Conservation (phyloP, 352 stramenopile genomes). For the Globisporangium echinulatum region DNA sequence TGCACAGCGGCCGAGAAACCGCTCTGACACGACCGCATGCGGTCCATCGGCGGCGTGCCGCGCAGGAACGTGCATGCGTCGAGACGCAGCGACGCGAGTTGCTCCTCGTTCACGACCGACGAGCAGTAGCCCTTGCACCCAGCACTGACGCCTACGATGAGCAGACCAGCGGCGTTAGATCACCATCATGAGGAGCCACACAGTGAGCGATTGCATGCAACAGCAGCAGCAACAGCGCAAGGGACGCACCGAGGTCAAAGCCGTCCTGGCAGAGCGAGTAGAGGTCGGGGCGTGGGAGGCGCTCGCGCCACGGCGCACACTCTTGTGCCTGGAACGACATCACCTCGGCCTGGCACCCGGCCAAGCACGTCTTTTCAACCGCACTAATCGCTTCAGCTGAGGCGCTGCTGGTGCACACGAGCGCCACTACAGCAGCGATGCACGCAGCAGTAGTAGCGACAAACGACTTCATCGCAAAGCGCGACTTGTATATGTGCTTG, state of each 20-base stretch:
- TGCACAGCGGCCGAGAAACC: constrained; percentile 34
- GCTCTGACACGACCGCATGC: constrained; percentile 32
- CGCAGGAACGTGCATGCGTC: constrained; percentile 36
- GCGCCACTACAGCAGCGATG: not conserved
- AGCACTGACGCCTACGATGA: constrained; percentile 17
- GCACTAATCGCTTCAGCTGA: not conserved
- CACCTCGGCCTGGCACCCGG: constrained; percentile 32
- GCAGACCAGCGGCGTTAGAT: too few relatives aligned
- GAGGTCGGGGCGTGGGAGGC: constrained; percentile 38
- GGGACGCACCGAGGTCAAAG: constrained; percentile 18
- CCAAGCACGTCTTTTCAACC: constrained; percentile 17
- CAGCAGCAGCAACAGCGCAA: too few relatives aligned
- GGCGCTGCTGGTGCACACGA: not conserved
- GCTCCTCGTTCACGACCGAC: constrained; percentile 12
- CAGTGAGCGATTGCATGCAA: not conserved
- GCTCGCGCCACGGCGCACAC: constrained; percentile 35
- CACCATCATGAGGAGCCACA: too few relatives aligned
- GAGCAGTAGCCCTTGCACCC: constrained; percentile 35
- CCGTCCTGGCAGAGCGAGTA: constrained; percentile 46
- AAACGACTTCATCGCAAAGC: not conserved
- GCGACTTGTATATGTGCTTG: not conserved
- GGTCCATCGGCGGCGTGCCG: constrained; percentile 28
- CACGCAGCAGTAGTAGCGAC: not conserved
- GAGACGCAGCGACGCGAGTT: constrained; percentile 31
- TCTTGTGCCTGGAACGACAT: constrained; percentile 31